Conservation (phyloP, 225 moss, liverwort and hornwort genomes). For the Thuidium tamariscinum region DNA sequence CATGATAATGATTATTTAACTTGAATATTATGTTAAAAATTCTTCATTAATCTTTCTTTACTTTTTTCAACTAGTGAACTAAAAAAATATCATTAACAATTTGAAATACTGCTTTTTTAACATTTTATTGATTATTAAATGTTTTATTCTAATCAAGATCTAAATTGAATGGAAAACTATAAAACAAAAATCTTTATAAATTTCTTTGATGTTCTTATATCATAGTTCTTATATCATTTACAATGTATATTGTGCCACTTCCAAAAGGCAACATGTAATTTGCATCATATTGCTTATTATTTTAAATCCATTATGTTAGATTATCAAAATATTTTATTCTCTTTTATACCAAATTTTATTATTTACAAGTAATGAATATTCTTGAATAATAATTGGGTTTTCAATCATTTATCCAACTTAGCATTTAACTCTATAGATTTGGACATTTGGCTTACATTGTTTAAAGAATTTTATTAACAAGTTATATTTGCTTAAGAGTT, state of each 20-base stretch:
- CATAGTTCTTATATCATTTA: rapidly evolving
- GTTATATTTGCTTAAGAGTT: not conserved
- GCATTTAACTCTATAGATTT: not conserved
- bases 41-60: not conserved
- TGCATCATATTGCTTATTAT: rapidly evolving
- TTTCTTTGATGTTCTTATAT: not conserved
- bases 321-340: not conserved
- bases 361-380: not conserved
- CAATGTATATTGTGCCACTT: not conserved
- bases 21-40: rapidly evolving
- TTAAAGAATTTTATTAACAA: not conserved
- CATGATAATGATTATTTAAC: not conserved
- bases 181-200: not conserved
- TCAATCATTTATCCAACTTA: not conserved
- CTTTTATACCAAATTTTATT: no score
- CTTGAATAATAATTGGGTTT: not conserved
- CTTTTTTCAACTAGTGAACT: not conserved
- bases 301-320: no score
- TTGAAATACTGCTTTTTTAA: not conserved
- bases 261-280: not conserved
- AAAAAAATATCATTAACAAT: not conserved
- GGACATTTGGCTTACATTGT: not conserved
- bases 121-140: not conserved
- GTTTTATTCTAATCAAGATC: not conserved
- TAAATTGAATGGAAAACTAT: not conserved